These are phyloP conservation scores for Tritrichomonas foetus DNA, from an alignment of 208 protist genomes.

Conservation along the genomic window DNA sequence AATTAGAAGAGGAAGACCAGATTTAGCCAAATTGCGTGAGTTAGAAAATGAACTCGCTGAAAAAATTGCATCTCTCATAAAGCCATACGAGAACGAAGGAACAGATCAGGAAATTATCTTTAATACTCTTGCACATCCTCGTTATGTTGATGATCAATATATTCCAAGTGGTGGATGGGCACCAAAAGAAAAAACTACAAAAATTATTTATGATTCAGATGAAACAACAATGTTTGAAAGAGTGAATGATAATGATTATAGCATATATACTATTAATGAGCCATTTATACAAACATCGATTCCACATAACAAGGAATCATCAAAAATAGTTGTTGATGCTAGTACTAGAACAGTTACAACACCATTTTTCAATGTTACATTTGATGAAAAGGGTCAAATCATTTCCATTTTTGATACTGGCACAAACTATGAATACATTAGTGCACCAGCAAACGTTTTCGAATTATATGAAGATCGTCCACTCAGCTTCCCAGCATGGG, in stretches of 20 bases:
- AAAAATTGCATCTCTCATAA: background rate
- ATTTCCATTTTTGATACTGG: background rate
- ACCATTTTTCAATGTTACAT: background rate
- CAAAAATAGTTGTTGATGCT: background rate
- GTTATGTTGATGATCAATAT: background rate
- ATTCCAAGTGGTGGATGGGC: background rate
- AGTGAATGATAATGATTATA: too few species aligned
- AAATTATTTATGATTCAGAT: too few species aligned
- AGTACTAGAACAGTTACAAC: background rate
- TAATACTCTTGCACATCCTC: background rate
- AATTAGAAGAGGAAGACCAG: background rate
- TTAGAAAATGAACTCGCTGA: background rate
- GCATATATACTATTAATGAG: too few species aligned
- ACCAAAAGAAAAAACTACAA: background rate
- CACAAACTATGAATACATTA: background rate
- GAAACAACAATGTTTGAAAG: too few species aligned
- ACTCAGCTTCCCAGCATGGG: background rate
- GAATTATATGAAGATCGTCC: constrained; percentile 20
- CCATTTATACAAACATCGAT: too few species aligned
- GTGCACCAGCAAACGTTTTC: background rate
- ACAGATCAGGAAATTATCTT: background rate
- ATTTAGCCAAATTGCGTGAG: background rate
- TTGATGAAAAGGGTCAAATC: background rate
- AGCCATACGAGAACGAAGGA: too few species aligned
- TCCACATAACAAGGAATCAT: too few species aligned